These are phyloP conservation scores for Aureobasidium lini DNA, from an alignment of 2,329 filamentous ascomycete species.

Conservation along the genomic window DNA sequence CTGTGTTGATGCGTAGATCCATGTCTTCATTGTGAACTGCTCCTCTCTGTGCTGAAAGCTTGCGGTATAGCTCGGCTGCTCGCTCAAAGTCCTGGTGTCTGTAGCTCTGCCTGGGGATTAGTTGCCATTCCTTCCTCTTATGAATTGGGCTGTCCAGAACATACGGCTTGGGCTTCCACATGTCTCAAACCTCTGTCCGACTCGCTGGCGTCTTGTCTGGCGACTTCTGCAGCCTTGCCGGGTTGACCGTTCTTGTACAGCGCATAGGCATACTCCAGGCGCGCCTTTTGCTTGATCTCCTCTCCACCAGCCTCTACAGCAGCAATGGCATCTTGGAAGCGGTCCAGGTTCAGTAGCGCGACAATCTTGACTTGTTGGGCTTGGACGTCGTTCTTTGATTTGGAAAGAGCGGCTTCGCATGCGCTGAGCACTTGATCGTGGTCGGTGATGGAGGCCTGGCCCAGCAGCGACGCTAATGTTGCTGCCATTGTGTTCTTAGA, in stretches of 20 bases:
- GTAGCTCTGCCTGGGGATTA: slow-evolving; percentile 47
- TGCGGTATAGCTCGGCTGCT: slow-evolving; percentile 56
- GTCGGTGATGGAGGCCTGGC: slow-evolving; percentile 55
- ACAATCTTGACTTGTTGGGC: slow-evolving; percentile 65
- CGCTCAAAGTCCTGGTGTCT: slow-evolving; percentile 65
- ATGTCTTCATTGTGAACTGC: slow-evolving; percentile 56
- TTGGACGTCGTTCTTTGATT: slow-evolving; percentile 50
- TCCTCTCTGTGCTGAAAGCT: slow-evolving; percentile 44
- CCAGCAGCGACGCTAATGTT: slow-evolving; percentile 47
- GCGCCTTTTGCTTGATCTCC: slow-evolving; percentile 52
- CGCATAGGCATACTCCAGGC: slow-evolving; percentile 70
- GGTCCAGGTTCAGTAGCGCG: slow-evolving; percentile 73
- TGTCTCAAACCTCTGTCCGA: slow-evolving; percentile 47
- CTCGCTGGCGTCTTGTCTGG: slow-evolving; percentile 25
- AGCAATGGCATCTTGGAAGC: slow-evolving; percentile 68
- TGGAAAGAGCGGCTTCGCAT: slow-evolving; percentile 50
- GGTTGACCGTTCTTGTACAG: slow-evolving; percentile 71
- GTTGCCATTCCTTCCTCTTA: neutral
- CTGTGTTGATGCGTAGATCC: slow-evolving; percentile 69
- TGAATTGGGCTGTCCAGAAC: slow-evolving; percentile 16
- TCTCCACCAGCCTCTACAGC: slow-evolving; percentile 58
- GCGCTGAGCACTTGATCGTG: slow-evolving; percentile 66
- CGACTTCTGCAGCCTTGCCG: slow-evolving; percentile 52
- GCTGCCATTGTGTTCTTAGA: neutral
- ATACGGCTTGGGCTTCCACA: slow-evolving; percentile 55